Conservation (phyloP, 768 basidiomycete species). For the Boletus pseudo-olivaceus region DNA sequence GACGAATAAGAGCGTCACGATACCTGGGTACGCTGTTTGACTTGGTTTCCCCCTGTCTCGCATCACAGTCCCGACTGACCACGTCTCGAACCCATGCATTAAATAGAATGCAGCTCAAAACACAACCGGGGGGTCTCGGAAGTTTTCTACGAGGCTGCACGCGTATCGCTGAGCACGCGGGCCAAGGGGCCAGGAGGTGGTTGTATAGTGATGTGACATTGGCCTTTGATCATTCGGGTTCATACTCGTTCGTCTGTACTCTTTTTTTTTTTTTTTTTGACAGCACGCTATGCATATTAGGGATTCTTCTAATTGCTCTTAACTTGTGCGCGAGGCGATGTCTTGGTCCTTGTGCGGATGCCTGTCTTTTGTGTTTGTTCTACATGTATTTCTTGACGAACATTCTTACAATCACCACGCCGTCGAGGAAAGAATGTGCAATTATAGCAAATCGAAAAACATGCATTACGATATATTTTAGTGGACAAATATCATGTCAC, state of each 20-base stretch:
- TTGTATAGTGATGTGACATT: constrained; percentile 59
- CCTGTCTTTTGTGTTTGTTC: background rate
- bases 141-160: constrained; percentile 88
- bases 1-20: constrained; percentile 87
- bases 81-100: background rate
- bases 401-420: background rate
- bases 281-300: constrained; percentile 16
- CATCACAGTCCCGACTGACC: background rate
- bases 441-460: constrained; percentile 27
- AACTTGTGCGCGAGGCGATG: background rate
- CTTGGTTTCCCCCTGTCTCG: background rate
- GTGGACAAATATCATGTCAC: background rate
- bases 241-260: background rate
- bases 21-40: constrained; percentile 71
- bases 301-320: constrained; percentile 20
- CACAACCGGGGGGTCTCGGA: constrained; percentile 93
- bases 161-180: constrained; percentile 74
- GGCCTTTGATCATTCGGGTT: background rate
- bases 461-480: constrained; percentile 27
- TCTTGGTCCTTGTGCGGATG: background rate
- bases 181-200: constrained; percentile 58
- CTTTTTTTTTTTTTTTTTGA: background rate
- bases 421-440: constrained; percentile 10
- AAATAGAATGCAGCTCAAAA: constrained; percentile 91
- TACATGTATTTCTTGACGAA: constrained; percentile 13